Evolutionary conservation across 2,329 filamentous ascomycete genomes (phyloP).

Genomic region (Daldinia sp.): DNA sequence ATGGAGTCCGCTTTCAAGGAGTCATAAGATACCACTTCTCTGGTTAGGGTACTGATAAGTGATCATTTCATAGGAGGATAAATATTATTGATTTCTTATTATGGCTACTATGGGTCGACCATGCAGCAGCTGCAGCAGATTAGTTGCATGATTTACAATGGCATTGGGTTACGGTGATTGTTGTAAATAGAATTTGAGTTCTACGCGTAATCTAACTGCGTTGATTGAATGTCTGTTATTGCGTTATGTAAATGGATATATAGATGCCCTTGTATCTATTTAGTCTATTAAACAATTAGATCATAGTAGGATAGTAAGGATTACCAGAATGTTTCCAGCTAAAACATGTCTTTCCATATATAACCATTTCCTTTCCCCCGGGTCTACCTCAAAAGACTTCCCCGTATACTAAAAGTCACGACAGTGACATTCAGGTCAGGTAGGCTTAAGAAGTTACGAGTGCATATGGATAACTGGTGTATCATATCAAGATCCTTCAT

Average conservation of each 20-base stretch:
- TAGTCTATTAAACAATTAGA: too few relatives aligned
- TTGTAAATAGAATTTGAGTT: neutral
- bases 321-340: too few relatives aligned
- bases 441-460: too few relatives aligned
- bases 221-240: neutral
- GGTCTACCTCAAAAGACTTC: too few relatives aligned
- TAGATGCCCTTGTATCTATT: too few relatives aligned
- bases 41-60: neutral
- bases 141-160: neutral
- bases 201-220: neutral
- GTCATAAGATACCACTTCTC: constrained; percentile 30
- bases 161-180: neutral
- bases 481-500: too few relatives aligned
- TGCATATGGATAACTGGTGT: too few relatives aligned
- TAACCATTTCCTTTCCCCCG: too few relatives aligned
- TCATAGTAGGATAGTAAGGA: too few relatives aligned
- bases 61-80: constrained; percentile 1
- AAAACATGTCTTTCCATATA: too few relatives aligned
- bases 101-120: neutral
- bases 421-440: too few relatives aligned
- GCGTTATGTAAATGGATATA: neutral
- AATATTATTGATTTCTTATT: neutral
- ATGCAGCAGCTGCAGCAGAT: neutral
- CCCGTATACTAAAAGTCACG: too few relatives aligned
- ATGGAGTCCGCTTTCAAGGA: constrained; percentile 1